A percentile compares a stretch with the other conserved stretches of the same genome.
Conservation (phyloP, 306 rosid genomes). For the Prunus davidiana region DNA sequence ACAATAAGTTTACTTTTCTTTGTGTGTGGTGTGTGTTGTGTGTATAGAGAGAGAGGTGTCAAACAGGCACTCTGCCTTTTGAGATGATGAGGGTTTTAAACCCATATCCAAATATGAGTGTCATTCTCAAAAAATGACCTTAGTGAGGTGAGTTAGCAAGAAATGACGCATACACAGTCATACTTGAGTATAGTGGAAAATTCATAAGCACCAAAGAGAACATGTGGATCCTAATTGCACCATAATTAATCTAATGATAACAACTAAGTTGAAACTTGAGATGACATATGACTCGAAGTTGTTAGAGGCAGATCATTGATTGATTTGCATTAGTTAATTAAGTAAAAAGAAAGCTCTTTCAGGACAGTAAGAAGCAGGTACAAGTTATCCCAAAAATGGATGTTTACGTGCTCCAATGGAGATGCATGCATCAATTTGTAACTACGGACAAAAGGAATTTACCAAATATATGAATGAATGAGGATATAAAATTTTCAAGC, state of each 20-base stretch:
- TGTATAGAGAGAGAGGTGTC: too few species aligned
- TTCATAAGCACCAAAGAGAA: background rate
- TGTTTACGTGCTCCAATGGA: background rate
- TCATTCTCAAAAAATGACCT: background rate
- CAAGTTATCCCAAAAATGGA: background rate
- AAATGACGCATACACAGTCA: background rate
- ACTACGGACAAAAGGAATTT: background rate
- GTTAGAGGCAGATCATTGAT: background rate
- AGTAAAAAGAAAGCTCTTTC: background rate
- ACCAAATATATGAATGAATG: too few species aligned
- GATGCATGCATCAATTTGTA: background rate
- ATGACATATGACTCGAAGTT: background rate
- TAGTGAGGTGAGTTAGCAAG: background rate
- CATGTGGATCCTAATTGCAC: background rate
- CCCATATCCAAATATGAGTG: background rate
- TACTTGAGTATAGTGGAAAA: background rate
- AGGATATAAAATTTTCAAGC: too few species aligned
- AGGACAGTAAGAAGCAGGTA: background rate
- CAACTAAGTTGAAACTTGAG: background rate
- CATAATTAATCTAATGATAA: background rate
- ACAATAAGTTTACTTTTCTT: background rate
- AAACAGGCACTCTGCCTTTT: too few species aligned
- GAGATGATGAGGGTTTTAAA: background rate
- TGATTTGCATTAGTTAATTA: background rate
- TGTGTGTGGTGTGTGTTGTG: background rate